phyloP scores from a whole-genome alignment of 2,329 filamentous ascomycete genomes.

The Verticillium klebahnii region DNA sequence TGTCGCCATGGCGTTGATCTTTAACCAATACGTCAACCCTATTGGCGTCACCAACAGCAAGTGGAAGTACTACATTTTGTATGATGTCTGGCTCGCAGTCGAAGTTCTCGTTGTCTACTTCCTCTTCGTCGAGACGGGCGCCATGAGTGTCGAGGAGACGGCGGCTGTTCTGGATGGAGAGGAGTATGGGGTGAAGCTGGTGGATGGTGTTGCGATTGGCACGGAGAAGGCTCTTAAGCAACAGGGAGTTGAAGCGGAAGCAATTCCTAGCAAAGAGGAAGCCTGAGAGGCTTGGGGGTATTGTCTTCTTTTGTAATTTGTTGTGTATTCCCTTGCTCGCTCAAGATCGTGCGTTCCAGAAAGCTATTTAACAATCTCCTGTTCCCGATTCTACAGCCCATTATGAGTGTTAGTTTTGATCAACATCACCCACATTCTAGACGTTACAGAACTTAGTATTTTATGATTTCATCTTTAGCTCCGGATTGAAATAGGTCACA shows the following conservation, averaged over 20 bases:
- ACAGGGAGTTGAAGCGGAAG: not conserved
- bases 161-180: conserved; percentile 9
- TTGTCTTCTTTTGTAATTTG: too few species aligned
- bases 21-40: conserved; percentile 37
- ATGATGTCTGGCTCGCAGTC: conserved; percentile 14
- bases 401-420: too few species aligned
- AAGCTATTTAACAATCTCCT: too few species aligned
- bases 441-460: too few species aligned
- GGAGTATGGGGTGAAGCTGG: not conserved
- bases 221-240: not conserved
- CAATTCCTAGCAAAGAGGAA: not conserved
- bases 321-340: too few species aligned
- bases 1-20: conserved; percentile 19
- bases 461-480: too few species aligned
- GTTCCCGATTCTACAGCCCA: too few species aligned
- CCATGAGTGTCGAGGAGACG: conserved; percentile 10
- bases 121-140: conserved; percentile 12
- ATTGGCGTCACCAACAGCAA: conserved; percentile 23
- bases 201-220: not conserved
- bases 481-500: too few species aligned
- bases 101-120: conserved; percentile 11
- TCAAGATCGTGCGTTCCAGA: too few species aligned
- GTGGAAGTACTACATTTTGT: conserved; percentile 34
- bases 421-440: too few species aligned
- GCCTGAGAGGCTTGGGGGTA: not conserved